Base-by-base conservation (phyloP, 2,329 filamentous ascomycete species). In the Plectosphaerella sp. region DNA sequence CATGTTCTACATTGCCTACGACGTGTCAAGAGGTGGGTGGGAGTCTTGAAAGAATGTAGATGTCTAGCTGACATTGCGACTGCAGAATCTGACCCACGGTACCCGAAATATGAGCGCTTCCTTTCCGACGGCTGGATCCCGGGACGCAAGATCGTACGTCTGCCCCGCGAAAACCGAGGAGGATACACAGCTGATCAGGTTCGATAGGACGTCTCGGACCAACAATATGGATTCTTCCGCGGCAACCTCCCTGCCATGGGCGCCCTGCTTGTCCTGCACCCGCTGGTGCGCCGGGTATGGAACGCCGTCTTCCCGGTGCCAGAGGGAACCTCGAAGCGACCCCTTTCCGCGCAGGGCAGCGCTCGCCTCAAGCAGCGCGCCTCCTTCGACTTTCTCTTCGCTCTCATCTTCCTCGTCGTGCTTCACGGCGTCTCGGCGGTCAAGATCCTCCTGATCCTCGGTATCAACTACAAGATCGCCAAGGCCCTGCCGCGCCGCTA, bases 1-100 rank as follows among this genome's bases (percentile, higher is more conserved):
- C 62, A 99, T 99, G 92, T 91, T 96, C 71, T 96, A 91, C 76
- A 78, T 87, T n/a, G 86, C 88, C 10, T 89, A 91, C 59, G 83
- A 89, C 71, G 91, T 96, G 45, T 99, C 94, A 22, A 82, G 86
- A 71, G 80, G 92, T 92, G 70, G 53, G 78, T 45, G 52, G 37
- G 46, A 25, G 24, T 18, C 11, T 35, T 15, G 14, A 20, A 24
- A 12, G n/a, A 15, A 24, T 39, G 12, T 59, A 65, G 54, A 68
- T 50, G 22, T 11, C 11, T 35, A 47, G 36, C 53, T 39, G n/a
- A 16, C n/a, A 18, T 47, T 24, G 18, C 11, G 20, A 35, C 3
- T 9, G 7, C 64, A 96, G 91, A 87, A 54, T 86, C 84, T 36
- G 88, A 97, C 66, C 89, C 90, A 5, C 85, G 88, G 59, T 99